Conservation (phyloP, 768 basidiomycete species). For the Mycena venus region DNA sequence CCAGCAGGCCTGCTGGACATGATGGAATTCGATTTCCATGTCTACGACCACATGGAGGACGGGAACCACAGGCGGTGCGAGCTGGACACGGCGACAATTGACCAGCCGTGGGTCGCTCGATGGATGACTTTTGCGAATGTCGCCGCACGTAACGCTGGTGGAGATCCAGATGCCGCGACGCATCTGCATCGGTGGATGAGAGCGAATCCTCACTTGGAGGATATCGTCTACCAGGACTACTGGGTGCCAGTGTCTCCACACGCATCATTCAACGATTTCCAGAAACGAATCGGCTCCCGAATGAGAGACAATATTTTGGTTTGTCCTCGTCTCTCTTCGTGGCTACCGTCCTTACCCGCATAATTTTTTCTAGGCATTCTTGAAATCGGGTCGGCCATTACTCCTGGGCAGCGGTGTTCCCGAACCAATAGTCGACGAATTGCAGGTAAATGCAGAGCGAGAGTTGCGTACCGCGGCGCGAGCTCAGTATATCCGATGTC, state of each 20-base stretch:
- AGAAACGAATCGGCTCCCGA: constrained; percentile 53
- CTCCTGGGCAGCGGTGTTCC: constrained; percentile 74
- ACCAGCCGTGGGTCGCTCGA: constrained; percentile 70
- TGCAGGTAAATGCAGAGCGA: constrained; percentile 63
- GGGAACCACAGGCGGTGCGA: constrained; percentile 58
- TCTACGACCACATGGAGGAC: constrained; percentile 74
- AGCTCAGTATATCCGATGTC: constrained; percentile 67
- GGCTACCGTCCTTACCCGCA: not conserved
- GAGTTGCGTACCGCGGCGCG: constrained; percentile 65
- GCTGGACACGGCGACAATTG: constrained; percentile 56
- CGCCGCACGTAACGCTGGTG: constrained; percentile 71
- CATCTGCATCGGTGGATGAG: constrained; percentile 68
- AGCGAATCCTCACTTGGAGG: constrained; percentile 69
- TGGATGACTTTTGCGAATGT: constrained; percentile 70
- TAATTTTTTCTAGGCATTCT: constrained; percentile 65
- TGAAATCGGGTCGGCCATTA: constrained; percentile 76
- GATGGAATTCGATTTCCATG: constrained; percentile 76
- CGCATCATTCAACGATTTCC: constrained; percentile 54
- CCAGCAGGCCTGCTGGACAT: constrained; percentile 78
- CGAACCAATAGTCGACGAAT: constrained; percentile 62
- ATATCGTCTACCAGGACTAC: constrained; percentile 68
- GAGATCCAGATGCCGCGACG: constrained; percentile 72
- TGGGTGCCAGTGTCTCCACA: constrained; percentile 76
- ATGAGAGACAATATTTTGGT: constrained; percentile 76
- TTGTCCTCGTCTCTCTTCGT: constrained; percentile 20